Evolutionary conservation across 2,329 filamentous ascomycete species (phyloP), one percentile per base, ranked within the genome.

Genomic region (Alternaria novae-zelandiae): DNA sequence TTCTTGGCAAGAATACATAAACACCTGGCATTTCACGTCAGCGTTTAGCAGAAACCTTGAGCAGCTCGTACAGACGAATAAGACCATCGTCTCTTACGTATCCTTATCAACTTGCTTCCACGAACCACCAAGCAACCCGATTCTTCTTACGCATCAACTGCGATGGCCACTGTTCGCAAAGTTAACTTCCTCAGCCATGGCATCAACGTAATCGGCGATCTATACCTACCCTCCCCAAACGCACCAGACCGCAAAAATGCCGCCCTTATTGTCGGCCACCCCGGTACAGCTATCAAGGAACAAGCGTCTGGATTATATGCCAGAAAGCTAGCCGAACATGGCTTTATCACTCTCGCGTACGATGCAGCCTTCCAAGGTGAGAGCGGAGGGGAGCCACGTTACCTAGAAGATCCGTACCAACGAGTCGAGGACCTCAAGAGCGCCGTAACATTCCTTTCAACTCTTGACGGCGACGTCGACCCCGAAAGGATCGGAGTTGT

Each of bases 281-380:
- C 79, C 1, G 58, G 59, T 41, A 75, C 65, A 47, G 70, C 64
- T 12, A 67, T 82, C 43, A 83, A 83, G 61, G 81, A 83, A 64
- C 80, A 83, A 65, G 74, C 80, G 1, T 44, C 79, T 3, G 72
- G 68, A 6, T 56, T 73, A 41, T 79, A 83, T 51, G 79, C 80
- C 13, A 61, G 66, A 3, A 20, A 60, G 0, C 70, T 82, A 6
- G 54, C 77, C 17, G 57, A 76, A 21, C 60, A 64, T 2, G 80
- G 81, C 9, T 82, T 82, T 65, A 61, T 69, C 46, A 54, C 65
- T 7, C 67, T 83, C 7, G 66, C 74, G n/a, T 82, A 70, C 60
- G 81, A 83, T 57, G 75, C 80, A 6, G 74, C 74, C 3, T 80
- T 80, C 54, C 80, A 82, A 58, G 81, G 82, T 23, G 77, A 77